Percentiles rank a stretch among this genome's conserved stretches.
These are phyloP conservation scores for Phytophthora multivora DNA, from an alignment of 352 stramenopile species.

Conservation along the genomic window DNA sequence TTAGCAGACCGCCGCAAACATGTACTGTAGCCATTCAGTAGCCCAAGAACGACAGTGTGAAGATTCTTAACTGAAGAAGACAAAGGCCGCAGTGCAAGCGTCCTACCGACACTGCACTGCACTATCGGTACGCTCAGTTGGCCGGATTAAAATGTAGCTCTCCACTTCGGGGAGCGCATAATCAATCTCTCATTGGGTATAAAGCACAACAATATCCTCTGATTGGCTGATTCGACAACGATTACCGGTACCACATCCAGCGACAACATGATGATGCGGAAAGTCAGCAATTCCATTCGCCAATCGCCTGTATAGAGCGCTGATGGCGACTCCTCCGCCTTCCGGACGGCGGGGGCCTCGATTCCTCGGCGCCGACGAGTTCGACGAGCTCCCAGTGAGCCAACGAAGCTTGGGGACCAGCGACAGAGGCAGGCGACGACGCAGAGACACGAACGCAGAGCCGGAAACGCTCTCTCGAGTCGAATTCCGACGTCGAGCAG, in stretches of 20 bases:
- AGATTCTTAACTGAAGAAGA: no score
- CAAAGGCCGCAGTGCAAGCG: no score
- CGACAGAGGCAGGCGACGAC: conserved; percentile 19
- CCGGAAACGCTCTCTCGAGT: conserved; percentile 20
- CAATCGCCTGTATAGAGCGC: conserved; percentile 2
- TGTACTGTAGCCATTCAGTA: not conserved
- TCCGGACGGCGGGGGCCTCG: not conserved
- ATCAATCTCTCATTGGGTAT: no score
- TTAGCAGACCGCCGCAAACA: conserved; percentile 8
- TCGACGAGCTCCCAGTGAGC: conserved; percentile 19
- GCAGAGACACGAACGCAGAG: conserved; percentile 17
- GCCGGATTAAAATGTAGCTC: no score
- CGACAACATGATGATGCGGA: not conserved
- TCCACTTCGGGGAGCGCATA: no score
- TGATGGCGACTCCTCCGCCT: conserved; percentile 14
- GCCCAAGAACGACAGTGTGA: no score
- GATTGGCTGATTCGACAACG: not conserved
- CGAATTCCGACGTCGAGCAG: conserved; percentile 20
- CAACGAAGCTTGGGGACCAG: conserved; percentile 15
- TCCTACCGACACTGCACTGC: no score
- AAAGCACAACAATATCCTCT: no score
- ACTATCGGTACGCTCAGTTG: no score
- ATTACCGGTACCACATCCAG: conserved; percentile 11
- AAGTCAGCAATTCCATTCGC: conserved; percentile 15
- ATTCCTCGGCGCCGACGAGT: conserved; percentile 19